phyloP scores from a whole-genome alignment of 169 alveolate species.

The Perkinsus olseni region DNA sequence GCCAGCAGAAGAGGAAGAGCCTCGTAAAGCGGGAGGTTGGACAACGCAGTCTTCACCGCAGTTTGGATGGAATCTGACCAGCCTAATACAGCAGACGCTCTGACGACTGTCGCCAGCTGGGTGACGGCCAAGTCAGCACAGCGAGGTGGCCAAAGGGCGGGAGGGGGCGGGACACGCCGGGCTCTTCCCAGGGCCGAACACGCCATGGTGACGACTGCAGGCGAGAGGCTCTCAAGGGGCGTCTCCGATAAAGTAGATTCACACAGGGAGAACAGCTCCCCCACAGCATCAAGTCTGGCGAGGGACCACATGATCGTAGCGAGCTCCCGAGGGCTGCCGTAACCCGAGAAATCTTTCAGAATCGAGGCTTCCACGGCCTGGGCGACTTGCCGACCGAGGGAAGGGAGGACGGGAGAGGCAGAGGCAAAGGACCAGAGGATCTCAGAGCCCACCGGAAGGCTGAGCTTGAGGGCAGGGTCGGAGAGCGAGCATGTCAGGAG shows the following conservation, averaged over 20 bases:
- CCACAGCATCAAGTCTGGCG: background rate
- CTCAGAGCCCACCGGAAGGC: background rate
- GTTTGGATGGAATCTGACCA: background rate
- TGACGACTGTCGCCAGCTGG: background rate
- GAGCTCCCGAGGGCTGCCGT: background rate
- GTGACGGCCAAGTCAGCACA: background rate
- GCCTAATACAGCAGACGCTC: background rate
- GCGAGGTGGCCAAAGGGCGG: background rate
- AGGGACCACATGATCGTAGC: background rate
- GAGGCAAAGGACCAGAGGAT: background rate
- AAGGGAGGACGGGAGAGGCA: background rate
- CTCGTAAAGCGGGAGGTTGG: background rate
- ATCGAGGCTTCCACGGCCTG: background rate
- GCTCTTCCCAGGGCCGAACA: background rate
- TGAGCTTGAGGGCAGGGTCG: background rate
- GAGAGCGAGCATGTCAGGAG: background rate
- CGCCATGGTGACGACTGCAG: background rate
- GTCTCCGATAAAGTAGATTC: background rate
- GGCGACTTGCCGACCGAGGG: background rate
- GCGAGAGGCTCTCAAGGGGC: background rate
- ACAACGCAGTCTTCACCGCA: background rate
- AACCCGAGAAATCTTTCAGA: background rate
- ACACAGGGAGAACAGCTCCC: background rate
- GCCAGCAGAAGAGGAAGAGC: background rate
- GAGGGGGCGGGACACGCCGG: background rate